Evolutionary conservation across 139 green algal species (phyloP), one percentile per base, ranked within the genome.

Genomic region (Chlorella sp.): DNA sequence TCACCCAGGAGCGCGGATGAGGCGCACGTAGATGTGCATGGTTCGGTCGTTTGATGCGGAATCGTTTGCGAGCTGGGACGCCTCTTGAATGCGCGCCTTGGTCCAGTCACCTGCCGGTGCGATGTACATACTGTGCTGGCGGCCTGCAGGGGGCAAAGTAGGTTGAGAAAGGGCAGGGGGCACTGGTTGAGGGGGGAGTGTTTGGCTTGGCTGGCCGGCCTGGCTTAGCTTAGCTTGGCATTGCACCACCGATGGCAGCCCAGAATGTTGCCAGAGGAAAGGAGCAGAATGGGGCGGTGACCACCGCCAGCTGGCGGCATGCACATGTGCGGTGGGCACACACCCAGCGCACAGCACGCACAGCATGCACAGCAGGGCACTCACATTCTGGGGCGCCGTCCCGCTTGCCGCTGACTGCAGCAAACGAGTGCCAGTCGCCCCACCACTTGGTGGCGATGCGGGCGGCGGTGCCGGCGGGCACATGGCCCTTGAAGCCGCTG

Each of bases 31-130:
- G 14, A 39, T 11, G 30, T 66, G 30, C 36, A 40, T 42, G 75
- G 75, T 40, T 18, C 9, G 36, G 66, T 30, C 66, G 66, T 30
- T n/a, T n/a, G n/a, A n/a, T n/a, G n/a, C n/a, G n/a, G n/a, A n/a
- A n/a, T n/a, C 66, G 66, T 73, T 30, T 18, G 40, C 14, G 42
- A 40, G 14, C 48, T 16, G 14, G 16, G 42, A 48, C 42, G 42
- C 80, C 48, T 85, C 80, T 7, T 22, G 1, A 11, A 85, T 64
- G 80, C 80, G 80, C 0, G 40, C 80, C 4, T 30, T 39, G 42
- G 80, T 85, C 80, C 80, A 85, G 80, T 85, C 80, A 16, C 80
- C 80, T 18, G 80, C 80, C 2, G 80, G 80, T 15, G 80, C 80
- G 42, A 85, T 68, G 30, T 69, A 26, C 80, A 85, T 85, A 42